phyloP scores from a whole-genome alignment of 768 basidiomycete species.

The Mycena filopes region DNA sequence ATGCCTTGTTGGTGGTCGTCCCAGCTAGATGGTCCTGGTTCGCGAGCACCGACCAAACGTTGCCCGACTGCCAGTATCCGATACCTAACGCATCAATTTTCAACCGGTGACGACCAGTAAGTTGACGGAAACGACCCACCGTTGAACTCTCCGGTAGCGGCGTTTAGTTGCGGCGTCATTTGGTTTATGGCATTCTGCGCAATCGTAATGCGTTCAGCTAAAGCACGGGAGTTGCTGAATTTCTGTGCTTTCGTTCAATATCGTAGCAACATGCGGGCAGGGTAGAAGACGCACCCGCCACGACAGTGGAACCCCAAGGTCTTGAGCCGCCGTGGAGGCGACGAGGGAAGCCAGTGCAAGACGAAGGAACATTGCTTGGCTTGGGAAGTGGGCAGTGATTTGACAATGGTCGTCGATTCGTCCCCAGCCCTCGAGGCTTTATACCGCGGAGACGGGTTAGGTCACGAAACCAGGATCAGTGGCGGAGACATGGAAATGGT shows the following conservation, averaged over 20 bases:
- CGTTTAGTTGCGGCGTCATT: slow-evolving; percentile 50
- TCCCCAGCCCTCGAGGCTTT: no score
- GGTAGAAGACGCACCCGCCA: slow-evolving; percentile 52
- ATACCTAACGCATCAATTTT: slow-evolving; percentile 46
- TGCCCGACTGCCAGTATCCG: slow-evolving; percentile 64
- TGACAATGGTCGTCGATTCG: no score
- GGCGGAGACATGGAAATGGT: no score
- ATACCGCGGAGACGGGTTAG: no score
- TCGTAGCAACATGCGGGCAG: neutral
- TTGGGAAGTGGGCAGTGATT: no score
- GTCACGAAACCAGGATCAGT: no score
- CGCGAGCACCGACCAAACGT: slow-evolving; percentile 61
- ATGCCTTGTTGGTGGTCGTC: slow-evolving; percentile 48
- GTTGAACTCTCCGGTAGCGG: slow-evolving; percentile 54
- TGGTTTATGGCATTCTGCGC: slow-evolving; percentile 54
- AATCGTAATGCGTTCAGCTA: slow-evolving; percentile 52
- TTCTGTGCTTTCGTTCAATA: slow-evolving; percentile 43
- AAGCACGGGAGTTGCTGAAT: slow-evolving; percentile 49
- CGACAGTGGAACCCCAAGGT: slow-evolving; percentile 52
- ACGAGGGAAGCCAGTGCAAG: slow-evolving; percentile 10
- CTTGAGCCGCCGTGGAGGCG: slow-evolving; percentile 42
- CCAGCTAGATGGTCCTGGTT: slow-evolving; percentile 55
- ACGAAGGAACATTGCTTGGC: slow-evolving; percentile 20
- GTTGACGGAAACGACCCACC: slow-evolving; percentile 38
- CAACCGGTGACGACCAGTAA: neutral